Evolutionary conservation across 2,329 filamentous ascomycete genomes (phyloP), one percentile per base, ranked within the genome.

Genomic region (Pestalotiopsis fici): DNA sequence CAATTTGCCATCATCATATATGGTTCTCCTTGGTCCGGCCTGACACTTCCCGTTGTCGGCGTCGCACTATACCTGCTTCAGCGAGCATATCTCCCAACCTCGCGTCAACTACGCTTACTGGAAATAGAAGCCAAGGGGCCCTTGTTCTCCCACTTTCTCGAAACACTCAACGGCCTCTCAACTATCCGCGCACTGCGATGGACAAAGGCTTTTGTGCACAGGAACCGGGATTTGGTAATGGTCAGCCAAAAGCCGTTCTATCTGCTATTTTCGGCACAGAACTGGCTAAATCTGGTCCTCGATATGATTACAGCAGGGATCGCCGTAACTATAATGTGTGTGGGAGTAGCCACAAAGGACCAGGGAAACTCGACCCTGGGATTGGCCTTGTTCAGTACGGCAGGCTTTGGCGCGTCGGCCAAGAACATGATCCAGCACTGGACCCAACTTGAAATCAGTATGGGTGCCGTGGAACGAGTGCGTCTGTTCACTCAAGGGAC

Each of bases 51-150:
- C 23, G 77, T 76, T 7, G 65, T 76, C 11, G 72, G 70, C 0
- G 66, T 74, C 12, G 74, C 77, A 0, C 64, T 77, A 59, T 69
- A 73, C 12, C 47, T 69, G 2, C 67, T 78, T 18, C 75, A 77
- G 55, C 70, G 72, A n/a, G 76, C 74, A 59, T 79, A 79, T 62
- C 75, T 80, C 0, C 71, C 71, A 27, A 79, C 78, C 9, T 79
- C 77, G 0, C 69, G 78, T 0, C 78, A 79, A 68, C 56, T 79
- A 1, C 74, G 78, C 11, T 67, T 76, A 2, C 68, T 79, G 11
- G 77, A 77, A 7, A 71, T 79, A 4, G 77, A 79, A 39, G 72
- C 74, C 9, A 79, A 78, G 66, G 72, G 72, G 18, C 77, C 78
- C 7, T 67, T 79, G 1, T 78, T 78, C 43, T 73, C 74, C 1